Base-by-base conservation (phyloP, 176 grass and related monocot genomes). In the Oryza glaberrima region DNA sequence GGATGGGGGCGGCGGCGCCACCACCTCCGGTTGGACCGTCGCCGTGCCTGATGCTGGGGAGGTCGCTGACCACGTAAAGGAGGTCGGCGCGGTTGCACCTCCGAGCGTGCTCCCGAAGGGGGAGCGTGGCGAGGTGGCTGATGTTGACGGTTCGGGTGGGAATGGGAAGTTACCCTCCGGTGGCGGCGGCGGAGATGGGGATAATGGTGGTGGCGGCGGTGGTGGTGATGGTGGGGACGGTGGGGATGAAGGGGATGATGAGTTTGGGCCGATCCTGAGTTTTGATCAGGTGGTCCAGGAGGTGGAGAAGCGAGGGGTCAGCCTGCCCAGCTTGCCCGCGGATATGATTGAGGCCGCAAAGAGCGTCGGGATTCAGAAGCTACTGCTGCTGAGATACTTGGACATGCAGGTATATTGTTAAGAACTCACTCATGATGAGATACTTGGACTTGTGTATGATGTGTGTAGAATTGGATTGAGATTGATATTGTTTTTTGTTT, bases 281-380 rank as follows among this genome's bases (percentile, higher is more conserved):
- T 91, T 91, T 17, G 84, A 93, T 2, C 91, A 90, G 83, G 94
- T 91, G 69, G 75, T 93, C 6, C 84, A 69, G 75, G 87, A 96
- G 77, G 81, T 69, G 1, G 91, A 93, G 74, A 88, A 85, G 77
- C 83, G 77, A 0, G 89, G 91, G 32, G 58, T 84, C 3, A 70
- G 78, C 63, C 70, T 96, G 61, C 89, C 86, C 12, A 80, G 81
- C 46, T 85, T 96, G 67, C 94, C 94, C 14, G n/a, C 86, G 8
- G 94, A 96, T 56, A 96, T 96, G 91, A 74, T 93, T 1, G 78
- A 93, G 46, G 89, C 91, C 0, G 94, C 91, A 5, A 89, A 96
- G 86, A 88, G 67, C 43, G 81, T 88, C 19, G 94, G 91, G 38
- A 93, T 96, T 66, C 94, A 91, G 76, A 85, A 90, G 56, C 58